Evolutionary conservation across 2,329 filamentous ascomycete species (phyloP).

Genomic region (Curvularia sp.): DNA sequence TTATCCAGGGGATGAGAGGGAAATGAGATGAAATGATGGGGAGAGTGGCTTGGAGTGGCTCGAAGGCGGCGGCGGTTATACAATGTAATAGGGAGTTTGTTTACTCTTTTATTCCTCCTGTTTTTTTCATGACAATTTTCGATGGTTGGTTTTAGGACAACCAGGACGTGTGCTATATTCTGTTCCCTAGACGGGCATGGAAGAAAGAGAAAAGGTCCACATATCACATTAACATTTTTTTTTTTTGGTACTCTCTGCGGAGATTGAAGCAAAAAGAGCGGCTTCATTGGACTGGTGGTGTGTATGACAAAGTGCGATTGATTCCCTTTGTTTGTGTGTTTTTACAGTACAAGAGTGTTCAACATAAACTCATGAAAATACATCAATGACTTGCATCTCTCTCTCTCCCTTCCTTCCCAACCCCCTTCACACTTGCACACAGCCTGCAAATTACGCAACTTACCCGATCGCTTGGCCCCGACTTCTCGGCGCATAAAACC

Average conservation of each 20-base stretch:
- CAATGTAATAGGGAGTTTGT: slow-evolving; percentile 37
- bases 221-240: background rate
- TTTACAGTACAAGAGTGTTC: background rate
- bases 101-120: slow-evolving; percentile 7
- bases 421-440: too few species aligned
- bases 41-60: slow-evolving; percentile 2
- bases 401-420: too few species aligned
- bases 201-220: slow-evolving; percentile 6
- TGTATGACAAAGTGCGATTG: too few species aligned
- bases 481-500: too few species aligned
- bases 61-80: slow-evolving; percentile 11
- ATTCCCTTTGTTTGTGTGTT: slow-evolving; percentile 7
- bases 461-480: too few species aligned
- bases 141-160: slow-evolving; percentile 25
- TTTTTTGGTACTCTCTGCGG: slow-evolving; percentile 30
- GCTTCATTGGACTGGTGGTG: slow-evolving; percentile 41
- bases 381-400: too few species aligned
- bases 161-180: slow-evolving; percentile 29
- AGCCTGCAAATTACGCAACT: too few species aligned
- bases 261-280: slow-evolving; percentile 39
- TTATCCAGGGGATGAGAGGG: background rate
- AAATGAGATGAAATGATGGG: slow-evolving; percentile 2
- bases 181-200: slow-evolving; percentile 32
- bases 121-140: slow-evolving; percentile 30
- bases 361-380: too few species aligned